Percentiles rank a stretch among this genome's conserved stretches.
Conservation (phyloP, 306 rosid genomes). For the Vigna angularis region DNA sequence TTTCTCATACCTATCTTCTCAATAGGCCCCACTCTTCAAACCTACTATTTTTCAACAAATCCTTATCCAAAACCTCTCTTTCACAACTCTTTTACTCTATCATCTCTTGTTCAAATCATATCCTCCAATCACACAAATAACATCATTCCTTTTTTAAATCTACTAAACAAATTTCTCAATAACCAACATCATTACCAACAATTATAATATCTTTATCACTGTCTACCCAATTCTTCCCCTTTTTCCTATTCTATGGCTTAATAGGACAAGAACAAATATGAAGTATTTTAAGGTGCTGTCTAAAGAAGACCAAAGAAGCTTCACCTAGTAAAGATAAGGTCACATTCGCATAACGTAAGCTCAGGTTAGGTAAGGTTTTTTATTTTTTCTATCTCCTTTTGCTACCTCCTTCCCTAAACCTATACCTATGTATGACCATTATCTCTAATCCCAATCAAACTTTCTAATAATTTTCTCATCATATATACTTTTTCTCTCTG, state of each 20-base stretch:
- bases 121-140: neutral
- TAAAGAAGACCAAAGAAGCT: constrained; percentile 14
- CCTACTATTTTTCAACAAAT: neutral
- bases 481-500: no score
- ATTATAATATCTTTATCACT: no score
- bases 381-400: no score
- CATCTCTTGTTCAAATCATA: constrained; percentile 1
- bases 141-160: no score
- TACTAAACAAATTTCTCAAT: no score
- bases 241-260: neutral
- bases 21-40: neutral
- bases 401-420: neutral
- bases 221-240: constrained; percentile 15
- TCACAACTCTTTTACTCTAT: neutral
- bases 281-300: constrained; percentile 34
- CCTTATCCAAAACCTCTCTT: constrained; percentile 19
- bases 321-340: constrained; percentile 47
- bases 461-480: no score
- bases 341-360: constrained; percentile 4
- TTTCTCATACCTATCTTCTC: constrained; percentile 35
- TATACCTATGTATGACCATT: neutral
- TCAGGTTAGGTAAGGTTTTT: neutral
- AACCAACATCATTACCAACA: no score
- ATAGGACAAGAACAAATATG: constrained; percentile 36
- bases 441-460: neutral